These are phyloP conservation scores for Aspergillus amoenus DNA, from an alignment of 2,329 filamentous ascomycete genomes.

Conservation along the genomic window DNA sequence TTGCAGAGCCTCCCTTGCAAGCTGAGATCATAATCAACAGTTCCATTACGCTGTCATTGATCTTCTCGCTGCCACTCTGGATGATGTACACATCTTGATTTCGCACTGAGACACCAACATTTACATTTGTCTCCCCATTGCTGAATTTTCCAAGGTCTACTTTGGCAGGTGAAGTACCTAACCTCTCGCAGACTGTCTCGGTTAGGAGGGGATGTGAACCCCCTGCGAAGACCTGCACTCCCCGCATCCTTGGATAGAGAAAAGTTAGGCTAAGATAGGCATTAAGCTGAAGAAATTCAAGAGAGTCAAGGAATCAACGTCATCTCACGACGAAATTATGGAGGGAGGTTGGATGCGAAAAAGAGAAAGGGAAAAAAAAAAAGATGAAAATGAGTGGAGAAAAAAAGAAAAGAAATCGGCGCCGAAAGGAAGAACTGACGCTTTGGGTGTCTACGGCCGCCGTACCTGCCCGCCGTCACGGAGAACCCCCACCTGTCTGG, in stretches of 20 bases:
- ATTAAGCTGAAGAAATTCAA: slow-evolving; percentile 6
- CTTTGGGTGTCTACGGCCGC: slow-evolving; percentile 13
- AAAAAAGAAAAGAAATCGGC: slow-evolving; percentile 15
- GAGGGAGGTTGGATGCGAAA: slow-evolving; percentile 3
- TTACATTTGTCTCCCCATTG: slow-evolving; percentile 69
- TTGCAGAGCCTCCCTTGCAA: slow-evolving; percentile 95
- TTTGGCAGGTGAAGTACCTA: slow-evolving; percentile 60
- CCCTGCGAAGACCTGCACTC: slow-evolving; percentile 67
- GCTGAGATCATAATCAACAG: slow-evolving; percentile 98
- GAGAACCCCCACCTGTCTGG: not conserved
- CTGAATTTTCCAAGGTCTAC: slow-evolving; percentile 66
- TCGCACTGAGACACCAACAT: slow-evolving; percentile 71
- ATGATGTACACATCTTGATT: slow-evolving; percentile 99
- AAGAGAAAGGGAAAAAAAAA: slow-evolving; percentile 15
- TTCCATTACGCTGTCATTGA: slow-evolving; percentile 99
- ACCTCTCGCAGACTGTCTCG: slow-evolving; percentile 65
- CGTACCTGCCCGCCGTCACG: not conserved
- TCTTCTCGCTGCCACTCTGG: slow-evolving; percentile 90
- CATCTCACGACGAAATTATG: slow-evolving; percentile 11
- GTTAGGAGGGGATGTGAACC: slow-evolving; percentile 64
- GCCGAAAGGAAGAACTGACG: not conserved
- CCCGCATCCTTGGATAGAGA: slow-evolving; percentile 53
- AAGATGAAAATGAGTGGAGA: slow-evolving; percentile 13
- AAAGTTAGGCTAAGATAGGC: slow-evolving; percentile 17
- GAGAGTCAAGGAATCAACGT: not conserved